Base-by-base conservation (phyloP, 495 filamentous ascomycete genomes). In the Acidomyces sp. region DNA sequence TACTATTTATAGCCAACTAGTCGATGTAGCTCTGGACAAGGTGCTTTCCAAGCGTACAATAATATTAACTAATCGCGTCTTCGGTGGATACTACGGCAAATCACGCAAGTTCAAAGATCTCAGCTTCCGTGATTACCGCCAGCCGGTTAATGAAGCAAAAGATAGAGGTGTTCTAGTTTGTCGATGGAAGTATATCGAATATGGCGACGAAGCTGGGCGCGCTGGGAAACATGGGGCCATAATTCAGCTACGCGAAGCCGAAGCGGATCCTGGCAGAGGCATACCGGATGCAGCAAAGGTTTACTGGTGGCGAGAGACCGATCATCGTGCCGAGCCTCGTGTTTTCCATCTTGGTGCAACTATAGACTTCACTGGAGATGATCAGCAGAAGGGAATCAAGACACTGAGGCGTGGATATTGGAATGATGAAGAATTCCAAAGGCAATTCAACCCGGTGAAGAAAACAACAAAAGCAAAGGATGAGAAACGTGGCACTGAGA, bases 81-180 rank as follows among this genome's bases (percentile, higher is more conserved):
- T 31, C 15, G 37, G 19, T 3, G 35, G 35, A 2, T 22, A 38
- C 35, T 23, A 23, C 18, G 4, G 7, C 2, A n/a, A 38, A 13
- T 32, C 29, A 3, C 13, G 26, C 9, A 40, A 40, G 24, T 40
- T 26, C n/a, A 7, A 2, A 12, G 26, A 40, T 25, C 15, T 11
- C n/a, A 40, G 37, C 13, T 40, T 40, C 37, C 23, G 37, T 4
- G 37, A 40, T 13, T 3, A 15, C 37, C 16, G 10, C 20, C 17
- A 4, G 37, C 9, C 13, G 3, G 19, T 4, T 13, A 20, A 22
- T 6, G 13, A 3, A 4, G 35, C 35, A 4, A 3, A 6, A 6
- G 35, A 38, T 13, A 3, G 27, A 3, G 35, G 35, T 10, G 35
- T 38, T 4, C 22, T 38, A 16, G 16, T 15, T 20, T 38, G 35